These are phyloP conservation scores for Xylaria sp. DNA, from an alignment of 2,329 filamentous ascomycete genomes.

Conservation along the genomic window DNA sequence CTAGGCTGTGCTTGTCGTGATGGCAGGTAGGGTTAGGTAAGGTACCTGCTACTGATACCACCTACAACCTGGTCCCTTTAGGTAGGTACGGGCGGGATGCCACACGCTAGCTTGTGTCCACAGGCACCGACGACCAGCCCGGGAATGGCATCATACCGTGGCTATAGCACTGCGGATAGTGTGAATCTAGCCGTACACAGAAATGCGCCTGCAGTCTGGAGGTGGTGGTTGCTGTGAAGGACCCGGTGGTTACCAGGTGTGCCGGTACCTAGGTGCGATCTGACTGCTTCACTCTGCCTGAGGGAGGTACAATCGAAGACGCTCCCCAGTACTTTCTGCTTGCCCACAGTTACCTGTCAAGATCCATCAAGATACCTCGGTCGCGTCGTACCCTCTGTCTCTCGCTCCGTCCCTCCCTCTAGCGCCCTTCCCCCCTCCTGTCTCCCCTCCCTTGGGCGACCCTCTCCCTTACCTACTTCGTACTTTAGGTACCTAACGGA, in stretches of 20 bases:
- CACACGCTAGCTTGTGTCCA: neutral
- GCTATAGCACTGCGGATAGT: neutral
- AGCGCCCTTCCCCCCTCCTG: neutral
- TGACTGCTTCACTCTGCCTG: too few relatives aligned
- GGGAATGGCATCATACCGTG: neutral
- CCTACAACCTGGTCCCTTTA: neutral
- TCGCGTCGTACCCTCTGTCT: neutral
- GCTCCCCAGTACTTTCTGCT: neutral
- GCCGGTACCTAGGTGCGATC: too few relatives aligned
- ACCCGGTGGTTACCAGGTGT: too few relatives aligned
- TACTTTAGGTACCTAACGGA: neutral
- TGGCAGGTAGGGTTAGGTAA: neutral
- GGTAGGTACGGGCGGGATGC: slow-evolving; percentile 1
- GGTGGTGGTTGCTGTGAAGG: too few relatives aligned
- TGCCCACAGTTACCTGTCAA: neutral
- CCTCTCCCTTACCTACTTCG: neutral
- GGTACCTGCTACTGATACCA: neutral
- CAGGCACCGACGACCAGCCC: neutral
- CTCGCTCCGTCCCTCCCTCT: neutral
- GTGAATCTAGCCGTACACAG: too few relatives aligned
- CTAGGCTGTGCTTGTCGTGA: neutral
- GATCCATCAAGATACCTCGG: too few relatives aligned
- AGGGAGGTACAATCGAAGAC: too few relatives aligned
- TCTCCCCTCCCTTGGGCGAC: neutral
- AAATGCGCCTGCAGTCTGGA: too few relatives aligned